Evolutionary conservation across 2,329 filamentous ascomycete species (phyloP).

Genomic region (Clarireedia sp.): DNA sequence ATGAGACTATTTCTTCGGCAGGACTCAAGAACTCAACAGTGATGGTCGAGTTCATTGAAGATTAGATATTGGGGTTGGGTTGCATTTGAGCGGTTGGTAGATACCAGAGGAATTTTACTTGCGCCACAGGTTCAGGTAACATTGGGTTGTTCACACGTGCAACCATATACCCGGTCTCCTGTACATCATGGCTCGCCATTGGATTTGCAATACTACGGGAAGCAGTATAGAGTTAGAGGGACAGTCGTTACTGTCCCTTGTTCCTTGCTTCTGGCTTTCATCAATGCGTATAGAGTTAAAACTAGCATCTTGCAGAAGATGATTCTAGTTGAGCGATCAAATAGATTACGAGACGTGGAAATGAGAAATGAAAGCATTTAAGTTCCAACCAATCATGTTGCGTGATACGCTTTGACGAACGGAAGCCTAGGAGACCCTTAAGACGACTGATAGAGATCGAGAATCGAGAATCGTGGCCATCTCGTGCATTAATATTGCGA

Average conservation of each 20-base stretch:
- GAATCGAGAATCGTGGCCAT: too few species aligned
- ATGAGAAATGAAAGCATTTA: too few species aligned
- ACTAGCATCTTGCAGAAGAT: too few species aligned
- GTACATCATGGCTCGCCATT: background rate
- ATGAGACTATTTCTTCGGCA: slow-evolving; percentile 68
- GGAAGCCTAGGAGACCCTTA: too few species aligned
- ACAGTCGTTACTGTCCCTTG: background rate
- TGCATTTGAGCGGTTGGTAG: background rate
- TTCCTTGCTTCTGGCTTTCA: background rate
- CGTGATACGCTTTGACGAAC: too few species aligned
- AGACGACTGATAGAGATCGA: too few species aligned
- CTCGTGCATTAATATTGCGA: too few species aligned
- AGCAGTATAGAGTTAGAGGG: background rate
- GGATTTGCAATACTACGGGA: background rate
- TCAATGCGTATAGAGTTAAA: background rate
- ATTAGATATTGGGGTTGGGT: slow-evolving; percentile 13
- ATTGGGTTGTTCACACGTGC: background rate
- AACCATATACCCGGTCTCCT: background rate
- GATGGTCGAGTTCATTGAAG: slow-evolving; percentile 82
- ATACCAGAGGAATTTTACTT: slow-evolving; percentile 2
- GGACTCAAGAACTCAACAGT: slow-evolving; percentile 89
- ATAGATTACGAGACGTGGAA: too few species aligned
- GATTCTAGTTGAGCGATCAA: too few species aligned
- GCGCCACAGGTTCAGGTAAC: slow-evolving; percentile 1
- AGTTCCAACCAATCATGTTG: too few species aligned